Evolutionary conservation across 2,329 filamentous ascomycete genomes (phyloP).

Genomic region (Capronia americana): DNA sequence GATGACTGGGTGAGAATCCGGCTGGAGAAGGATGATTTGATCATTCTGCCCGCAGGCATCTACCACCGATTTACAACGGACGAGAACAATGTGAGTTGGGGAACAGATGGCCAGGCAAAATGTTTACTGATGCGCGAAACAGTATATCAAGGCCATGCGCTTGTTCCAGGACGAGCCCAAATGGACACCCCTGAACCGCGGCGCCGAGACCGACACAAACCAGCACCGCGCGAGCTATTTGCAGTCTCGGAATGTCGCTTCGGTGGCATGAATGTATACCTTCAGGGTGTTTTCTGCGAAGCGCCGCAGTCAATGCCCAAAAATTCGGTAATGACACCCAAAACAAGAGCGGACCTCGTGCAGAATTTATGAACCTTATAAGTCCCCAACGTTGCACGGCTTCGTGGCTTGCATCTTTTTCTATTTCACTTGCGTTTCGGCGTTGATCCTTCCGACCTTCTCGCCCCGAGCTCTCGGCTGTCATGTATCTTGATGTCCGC

Average conservation of each 20-base stretch:
- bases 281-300: background rate
- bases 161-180: slow-evolving; percentile 98
- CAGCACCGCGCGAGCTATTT: slow-evolving; percentile 80
- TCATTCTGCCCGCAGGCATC: slow-evolving; percentile 92
- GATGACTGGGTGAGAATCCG: slow-evolving; percentile 90
- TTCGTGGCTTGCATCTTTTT: background rate
- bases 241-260: slow-evolving; percentile 41
- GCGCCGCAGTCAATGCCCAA: background rate
- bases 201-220: slow-evolving; percentile 77
- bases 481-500: too few relatives aligned
- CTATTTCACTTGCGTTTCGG: background rate
- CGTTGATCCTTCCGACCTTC: background rate
- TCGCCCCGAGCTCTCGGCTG: background rate
- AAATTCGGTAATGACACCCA: background rate
- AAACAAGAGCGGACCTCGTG: background rate
- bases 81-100: slow-evolving; percentile 76
- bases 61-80: slow-evolving; percentile 98
- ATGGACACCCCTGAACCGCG: slow-evolving; percentile 92
- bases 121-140: slow-evolving; percentile 21
- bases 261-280: slow-evolving; percentile 19
- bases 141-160: slow-evolving; percentile 96
- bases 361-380: background rate
- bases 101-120: background rate
- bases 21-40: slow-evolving; percentile 84
- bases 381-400: background rate